Percentiles rank a stretch among this genome's conserved stretches.
Evolutionary conservation across 257 asterid species (phyloP).

Genomic region (Solanum clarkiae): DNA sequence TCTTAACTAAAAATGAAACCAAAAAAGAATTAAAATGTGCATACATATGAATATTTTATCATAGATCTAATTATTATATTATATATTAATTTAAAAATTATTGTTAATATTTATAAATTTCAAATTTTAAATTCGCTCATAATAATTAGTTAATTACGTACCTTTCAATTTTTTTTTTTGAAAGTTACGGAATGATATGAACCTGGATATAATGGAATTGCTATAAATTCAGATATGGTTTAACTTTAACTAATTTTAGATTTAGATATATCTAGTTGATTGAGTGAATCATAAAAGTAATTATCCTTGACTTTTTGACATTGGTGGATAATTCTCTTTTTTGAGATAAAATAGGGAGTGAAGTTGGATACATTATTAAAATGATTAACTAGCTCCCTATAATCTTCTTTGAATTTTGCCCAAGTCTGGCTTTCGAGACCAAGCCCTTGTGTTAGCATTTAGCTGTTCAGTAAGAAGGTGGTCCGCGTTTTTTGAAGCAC

Average conservation of each 20-base stretch:
- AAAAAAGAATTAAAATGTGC: not conserved
- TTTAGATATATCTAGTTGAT: not conserved
- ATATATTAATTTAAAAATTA: too few relatives aligned
- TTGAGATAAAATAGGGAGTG: not conserved
- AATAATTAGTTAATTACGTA: not conserved
- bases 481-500: too few relatives aligned
- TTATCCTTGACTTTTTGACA: not conserved
- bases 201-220: not conserved
- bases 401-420: not conserved
- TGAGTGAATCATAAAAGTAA: not conserved
- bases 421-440: too few relatives aligned
- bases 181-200: not conserved
- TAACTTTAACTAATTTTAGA: not conserved
- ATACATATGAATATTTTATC: not conserved
- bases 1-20: not conserved
- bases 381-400: not conserved
- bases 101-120: not conserved
- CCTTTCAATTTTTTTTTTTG: not conserved
- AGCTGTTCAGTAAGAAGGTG: too few relatives aligned
- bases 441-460: too few relatives aligned
- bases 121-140: not conserved
- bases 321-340: not conserved
- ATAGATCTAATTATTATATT: too few relatives aligned
- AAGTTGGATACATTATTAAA: not conserved
- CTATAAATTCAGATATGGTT: not conserved